These are phyloP conservation scores for Piper longum DNA, from an alignment of 164 flowering plant genomes.

Conservation along the genomic window DNA sequence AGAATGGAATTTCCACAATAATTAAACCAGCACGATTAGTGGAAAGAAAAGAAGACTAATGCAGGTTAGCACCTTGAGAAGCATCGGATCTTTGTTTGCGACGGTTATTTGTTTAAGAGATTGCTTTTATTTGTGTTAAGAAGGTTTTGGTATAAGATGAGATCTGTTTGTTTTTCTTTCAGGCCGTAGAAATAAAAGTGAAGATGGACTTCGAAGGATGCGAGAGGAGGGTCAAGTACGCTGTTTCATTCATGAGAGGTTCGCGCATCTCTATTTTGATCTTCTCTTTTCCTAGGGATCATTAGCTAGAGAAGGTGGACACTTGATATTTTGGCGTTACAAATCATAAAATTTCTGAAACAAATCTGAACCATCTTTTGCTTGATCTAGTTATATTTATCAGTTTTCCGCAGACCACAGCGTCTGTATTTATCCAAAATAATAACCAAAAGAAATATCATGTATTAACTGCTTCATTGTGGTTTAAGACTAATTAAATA, in stretches of 20 bases:
- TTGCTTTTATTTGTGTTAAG: not conserved
- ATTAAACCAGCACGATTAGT: conserved; percentile 16
- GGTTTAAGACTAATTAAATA: too few relatives aligned
- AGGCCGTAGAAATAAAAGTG: conserved; percentile 78
- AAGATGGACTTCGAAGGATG: conserved; percentile 85
- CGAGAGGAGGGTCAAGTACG: conserved; percentile 54
- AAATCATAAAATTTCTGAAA: too few relatives aligned
- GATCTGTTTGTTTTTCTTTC: conserved; percentile 6
- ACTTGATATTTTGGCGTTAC: too few relatives aligned
- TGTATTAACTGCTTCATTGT: too few relatives aligned
- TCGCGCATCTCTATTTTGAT: conserved; percentile 6
- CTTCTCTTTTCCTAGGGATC: not conserved
- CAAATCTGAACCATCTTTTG: too few relatives aligned
- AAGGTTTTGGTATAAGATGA: not conserved
- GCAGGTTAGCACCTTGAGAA: conserved; percentile 33
- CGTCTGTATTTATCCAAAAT: too few relatives aligned
- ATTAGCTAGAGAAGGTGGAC: not conserved
- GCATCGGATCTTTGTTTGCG: not conserved
- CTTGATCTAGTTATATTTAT: too few relatives aligned
- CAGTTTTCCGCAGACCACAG: too few relatives aligned
- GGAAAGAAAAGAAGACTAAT: conserved; percentile 34
- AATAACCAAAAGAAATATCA: too few relatives aligned
- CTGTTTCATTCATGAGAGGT: conserved; percentile 58
- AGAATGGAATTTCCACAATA: too few relatives aligned
- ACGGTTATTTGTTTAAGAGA: not conserved